Evolutionary conservation across 2,329 filamentous ascomycete species (phyloP).

Genomic region (Trichoderma oligosporum): DNA sequence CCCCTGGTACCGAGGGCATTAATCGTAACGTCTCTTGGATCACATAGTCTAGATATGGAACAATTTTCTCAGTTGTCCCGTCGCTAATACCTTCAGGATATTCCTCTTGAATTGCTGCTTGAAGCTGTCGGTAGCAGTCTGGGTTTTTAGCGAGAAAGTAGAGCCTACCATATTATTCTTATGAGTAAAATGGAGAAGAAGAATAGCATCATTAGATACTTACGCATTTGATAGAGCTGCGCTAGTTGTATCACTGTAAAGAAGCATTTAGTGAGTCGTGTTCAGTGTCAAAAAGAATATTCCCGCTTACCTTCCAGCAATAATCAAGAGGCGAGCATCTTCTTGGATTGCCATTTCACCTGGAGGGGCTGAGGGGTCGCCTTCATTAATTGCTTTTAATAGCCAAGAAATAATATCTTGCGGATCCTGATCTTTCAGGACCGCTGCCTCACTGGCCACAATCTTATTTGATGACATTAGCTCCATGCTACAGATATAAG

Average conservation of each 20-base stretch:
- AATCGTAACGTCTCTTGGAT: conserved; percentile 42
- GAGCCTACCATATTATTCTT: background rate
- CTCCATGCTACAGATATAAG: background rate
- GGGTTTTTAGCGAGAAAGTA: background rate
- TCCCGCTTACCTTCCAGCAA: background rate
- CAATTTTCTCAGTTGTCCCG: conserved; percentile 20
- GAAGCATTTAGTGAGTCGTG: background rate
- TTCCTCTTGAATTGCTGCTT: background rate
- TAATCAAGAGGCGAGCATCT: conserved; percentile 12
- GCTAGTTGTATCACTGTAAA: background rate
- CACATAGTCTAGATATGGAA: conserved; percentile 29
- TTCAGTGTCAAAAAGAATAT: background rate
- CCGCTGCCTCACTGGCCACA: background rate
- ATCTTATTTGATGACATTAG: background rate
- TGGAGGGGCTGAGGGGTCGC: conserved; percentile 3
- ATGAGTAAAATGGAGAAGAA: background rate
- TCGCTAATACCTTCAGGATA: background rate
- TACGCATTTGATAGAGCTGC: conserved; percentile 9
- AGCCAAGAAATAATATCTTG: conserved; percentile 13
- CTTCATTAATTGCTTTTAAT: background rate
- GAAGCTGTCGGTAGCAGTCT: background rate
- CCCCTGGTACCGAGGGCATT: conserved; percentile 37
- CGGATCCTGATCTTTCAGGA: background rate
- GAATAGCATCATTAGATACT: background rate
- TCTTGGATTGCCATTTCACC: conserved; percentile 11